These are phyloP conservation scores for Acer yangbiense DNA, from an alignment of 345 rosid genomes.

Conservation along the genomic window DNA sequence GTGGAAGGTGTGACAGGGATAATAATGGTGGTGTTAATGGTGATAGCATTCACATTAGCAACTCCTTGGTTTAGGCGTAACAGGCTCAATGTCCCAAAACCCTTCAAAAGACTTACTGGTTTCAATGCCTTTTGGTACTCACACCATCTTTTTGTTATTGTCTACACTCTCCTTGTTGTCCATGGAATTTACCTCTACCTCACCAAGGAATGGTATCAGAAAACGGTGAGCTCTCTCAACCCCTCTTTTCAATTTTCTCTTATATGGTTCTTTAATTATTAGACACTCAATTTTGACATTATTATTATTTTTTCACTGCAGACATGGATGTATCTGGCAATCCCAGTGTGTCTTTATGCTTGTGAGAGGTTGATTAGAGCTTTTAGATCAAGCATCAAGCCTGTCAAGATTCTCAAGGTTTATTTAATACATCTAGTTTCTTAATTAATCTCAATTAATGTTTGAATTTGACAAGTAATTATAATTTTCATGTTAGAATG, in stretches of 20 bases:
- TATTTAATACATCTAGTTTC: not conserved
- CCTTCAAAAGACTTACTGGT: constrained; percentile 74
- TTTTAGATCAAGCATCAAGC: constrained; percentile 80
- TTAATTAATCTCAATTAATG: not conserved
- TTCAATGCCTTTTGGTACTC: constrained; percentile 96
- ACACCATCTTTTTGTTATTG: constrained; percentile 77
- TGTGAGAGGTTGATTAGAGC: constrained; percentile 71
- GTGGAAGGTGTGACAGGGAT: constrained; percentile 79
- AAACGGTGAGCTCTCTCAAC: constrained; percentile 52
- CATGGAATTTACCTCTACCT: constrained; percentile 81
- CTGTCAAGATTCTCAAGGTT: constrained; percentile 80
- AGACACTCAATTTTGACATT: not conserved
- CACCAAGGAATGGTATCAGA: constrained; percentile 68
- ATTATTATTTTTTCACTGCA: constrained; percentile 26
- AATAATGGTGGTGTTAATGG: constrained; percentile 76
- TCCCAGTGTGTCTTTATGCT: constrained; percentile 65
- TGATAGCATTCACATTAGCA: constrained; percentile 78
- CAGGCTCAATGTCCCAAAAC: constrained; percentile 70
- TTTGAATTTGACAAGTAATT: not conserved
- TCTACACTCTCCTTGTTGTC: constrained; percentile 74
- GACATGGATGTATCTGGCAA: constrained; percentile 94
- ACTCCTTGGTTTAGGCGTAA: constrained; percentile 88
- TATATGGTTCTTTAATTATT: not conserved
- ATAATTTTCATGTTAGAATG: not conserved
- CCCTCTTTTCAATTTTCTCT: not conserved